phyloP scores from a whole-genome alignment of 73 alveolate genomes.

The Effrenium voratum region DNA sequence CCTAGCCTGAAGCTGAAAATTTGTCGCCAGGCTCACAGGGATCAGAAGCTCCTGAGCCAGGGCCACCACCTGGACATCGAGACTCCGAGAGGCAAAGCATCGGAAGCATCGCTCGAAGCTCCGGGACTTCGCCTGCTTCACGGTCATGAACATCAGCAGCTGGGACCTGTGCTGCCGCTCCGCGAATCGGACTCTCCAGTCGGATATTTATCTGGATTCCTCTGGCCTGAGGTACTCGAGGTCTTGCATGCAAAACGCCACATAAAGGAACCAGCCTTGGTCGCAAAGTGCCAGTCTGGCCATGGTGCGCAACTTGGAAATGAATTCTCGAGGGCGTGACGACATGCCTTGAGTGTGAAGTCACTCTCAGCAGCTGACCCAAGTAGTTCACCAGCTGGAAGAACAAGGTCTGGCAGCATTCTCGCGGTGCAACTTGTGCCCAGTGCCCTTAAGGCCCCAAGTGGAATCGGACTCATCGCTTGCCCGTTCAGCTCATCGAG shows the following conservation, averaged over 20 bases:
- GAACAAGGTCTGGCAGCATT: neutral
- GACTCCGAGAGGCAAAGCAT: neutral
- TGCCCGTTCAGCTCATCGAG: too few relatives aligned
- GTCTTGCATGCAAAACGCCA: conserved; percentile 13
- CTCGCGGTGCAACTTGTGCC: too few relatives aligned
- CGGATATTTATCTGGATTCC: too few relatives aligned
- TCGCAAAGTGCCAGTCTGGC: too few relatives aligned
- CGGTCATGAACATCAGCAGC: conserved; percentile 19
- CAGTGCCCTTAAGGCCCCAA: too few relatives aligned
- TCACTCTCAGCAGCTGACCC: neutral
- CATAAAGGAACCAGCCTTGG: conserved; percentile 20
- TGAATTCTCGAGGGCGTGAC: neutral
- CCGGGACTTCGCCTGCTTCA: neutral
- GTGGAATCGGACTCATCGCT: too few relatives aligned
- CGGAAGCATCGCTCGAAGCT: neutral
- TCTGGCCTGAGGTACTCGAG: conserved; percentile 9
- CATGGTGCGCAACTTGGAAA: too few relatives aligned
- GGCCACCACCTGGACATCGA: conserved; percentile 2
- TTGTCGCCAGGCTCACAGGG: neutral
- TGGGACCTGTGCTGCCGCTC: too few relatives aligned
- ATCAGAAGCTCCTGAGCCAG: neutral
- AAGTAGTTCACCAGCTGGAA: conserved; percentile 34
- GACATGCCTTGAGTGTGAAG: neutral
- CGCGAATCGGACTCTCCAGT: too few relatives aligned
- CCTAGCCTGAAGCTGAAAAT: neutral